phyloP scores from a whole-genome alignment of 139 green algal species.

The Closterium sp. region DNA sequence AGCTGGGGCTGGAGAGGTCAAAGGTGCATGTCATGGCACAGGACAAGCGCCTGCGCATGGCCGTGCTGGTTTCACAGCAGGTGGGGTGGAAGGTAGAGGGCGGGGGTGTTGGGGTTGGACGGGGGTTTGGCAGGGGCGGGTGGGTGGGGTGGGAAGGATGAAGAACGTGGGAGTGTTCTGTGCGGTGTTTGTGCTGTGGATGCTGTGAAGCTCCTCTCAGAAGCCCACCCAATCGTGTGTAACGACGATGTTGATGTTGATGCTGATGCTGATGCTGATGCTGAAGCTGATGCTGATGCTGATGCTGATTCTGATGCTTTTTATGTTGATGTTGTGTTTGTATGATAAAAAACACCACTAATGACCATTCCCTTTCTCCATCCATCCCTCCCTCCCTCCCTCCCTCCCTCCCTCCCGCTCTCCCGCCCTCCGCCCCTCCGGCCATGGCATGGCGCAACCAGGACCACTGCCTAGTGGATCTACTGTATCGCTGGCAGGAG shows the following conservation, averaged over 20 bases:
- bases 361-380: background rate
- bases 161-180: background rate
- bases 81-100: background rate
- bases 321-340: no score
- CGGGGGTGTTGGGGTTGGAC: no score
- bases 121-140: no score
- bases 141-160: background rate
- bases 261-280: background rate
- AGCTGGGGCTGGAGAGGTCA: conserved; percentile 8
- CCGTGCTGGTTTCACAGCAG: conserved; percentile 33
- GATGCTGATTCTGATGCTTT: no score
- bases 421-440: background rate
- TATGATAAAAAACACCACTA: background rate
- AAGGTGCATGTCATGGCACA: conserved; percentile 3
- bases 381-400: background rate
- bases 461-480: conserved; percentile 44
- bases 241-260: background rate
- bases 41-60: conserved; percentile 17
- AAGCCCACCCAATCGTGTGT: conserved; percentile 16
- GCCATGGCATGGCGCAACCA: background rate
- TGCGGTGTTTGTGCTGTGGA: background rate
- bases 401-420: background rate
- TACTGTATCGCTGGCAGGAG: conserved; percentile 43
- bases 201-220: background rate
- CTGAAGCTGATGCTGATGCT: no score